Evolutionary conservation across 139 green algal species (phyloP).

Genomic region (Picochlorum sp.): DNA sequence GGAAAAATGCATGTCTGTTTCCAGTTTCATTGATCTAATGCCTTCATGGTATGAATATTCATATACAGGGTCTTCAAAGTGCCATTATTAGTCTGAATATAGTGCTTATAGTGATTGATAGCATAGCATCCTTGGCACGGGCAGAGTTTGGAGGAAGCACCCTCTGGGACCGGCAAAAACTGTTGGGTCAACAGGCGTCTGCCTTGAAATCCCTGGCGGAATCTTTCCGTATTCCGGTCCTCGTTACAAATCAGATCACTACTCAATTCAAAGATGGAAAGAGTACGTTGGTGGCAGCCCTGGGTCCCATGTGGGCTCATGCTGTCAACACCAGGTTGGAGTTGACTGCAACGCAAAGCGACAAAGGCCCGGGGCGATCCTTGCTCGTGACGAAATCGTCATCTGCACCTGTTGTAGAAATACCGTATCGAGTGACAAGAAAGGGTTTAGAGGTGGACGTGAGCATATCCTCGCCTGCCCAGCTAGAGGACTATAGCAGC

Average conservation of each 20-base stretch:
- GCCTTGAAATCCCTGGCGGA: constrained; percentile 71
- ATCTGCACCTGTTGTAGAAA: constrained; percentile 15
- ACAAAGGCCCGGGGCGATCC: constrained; percentile 11
- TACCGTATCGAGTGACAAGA: constrained; percentile 27
- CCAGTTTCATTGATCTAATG: too few species aligned
- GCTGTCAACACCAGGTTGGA: constrained; percentile 83
- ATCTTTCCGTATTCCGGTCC: constrained; percentile 54
- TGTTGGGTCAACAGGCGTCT: constrained; percentile 45
- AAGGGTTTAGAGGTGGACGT: constrained; percentile 12
- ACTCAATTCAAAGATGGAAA: constrained; percentile 29
- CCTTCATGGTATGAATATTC: too few species aligned
- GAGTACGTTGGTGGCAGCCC: constrained; percentile 56
- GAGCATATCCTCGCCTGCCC: too few species aligned
- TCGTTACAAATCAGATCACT: constrained; percentile 70
- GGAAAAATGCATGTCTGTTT: too few species aligned
- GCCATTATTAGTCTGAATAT: constrained; percentile 43
- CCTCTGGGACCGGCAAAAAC: constrained; percentile 24
- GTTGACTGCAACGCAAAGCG: constrained; percentile 40
- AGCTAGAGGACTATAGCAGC: too few species aligned
- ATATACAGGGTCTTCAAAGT: constrained; percentile 24
- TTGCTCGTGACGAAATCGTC: constrained; percentile 31
- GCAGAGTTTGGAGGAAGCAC: constrained; percentile 19
- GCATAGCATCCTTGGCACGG: constrained; percentile 58
- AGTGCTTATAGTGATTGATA: constrained; percentile 72
- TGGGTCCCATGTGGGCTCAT: constrained; percentile 88